A percentile compares a stretch with the other conserved stretches of the same genome.
Evolutionary conservation across 768 basidiomycete genomes (phyloP).

Genomic region (Suillus bovinus): DNA sequence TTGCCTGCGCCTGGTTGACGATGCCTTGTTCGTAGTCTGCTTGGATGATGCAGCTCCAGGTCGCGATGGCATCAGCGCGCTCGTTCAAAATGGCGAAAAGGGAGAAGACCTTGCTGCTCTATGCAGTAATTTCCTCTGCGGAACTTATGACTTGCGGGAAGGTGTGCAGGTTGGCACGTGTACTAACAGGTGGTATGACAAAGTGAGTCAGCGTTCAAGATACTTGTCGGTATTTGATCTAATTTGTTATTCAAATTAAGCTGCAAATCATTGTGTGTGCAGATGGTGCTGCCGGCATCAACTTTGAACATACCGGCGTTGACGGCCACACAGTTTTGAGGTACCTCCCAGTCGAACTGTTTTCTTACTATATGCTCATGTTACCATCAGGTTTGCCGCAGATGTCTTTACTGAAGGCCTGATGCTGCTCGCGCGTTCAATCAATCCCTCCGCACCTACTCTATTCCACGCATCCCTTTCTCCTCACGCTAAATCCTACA

Average conservation of each 20-base stretch:
- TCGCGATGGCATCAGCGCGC: slow-evolving; percentile 18
- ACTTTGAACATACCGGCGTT: slow-evolving; percentile 98
- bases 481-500: slow-evolving; percentile 76
- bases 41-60: slow-evolving; percentile 72
- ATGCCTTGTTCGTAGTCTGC: slow-evolving; percentile 90
- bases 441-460: slow-evolving; percentile 93
- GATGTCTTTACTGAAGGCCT: slow-evolving; percentile 97
- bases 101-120: slow-evolving; percentile 73
- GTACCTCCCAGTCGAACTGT: slow-evolving; percentile 30
- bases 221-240: neutral
- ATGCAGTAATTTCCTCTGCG: slow-evolving; percentile 91
- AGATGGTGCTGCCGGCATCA: slow-evolving; percentile 94
- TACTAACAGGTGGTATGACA: slow-evolving; percentile 95
- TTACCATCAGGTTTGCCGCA: slow-evolving; percentile 63
- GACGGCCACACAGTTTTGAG: slow-evolving; percentile 95
- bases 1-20: slow-evolving; percentile 84
- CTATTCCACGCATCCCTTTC: slow-evolving; percentile 90
- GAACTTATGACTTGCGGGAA: slow-evolving; percentile 77
- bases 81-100: slow-evolving; percentile 20
- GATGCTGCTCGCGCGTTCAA: slow-evolving; percentile 94
- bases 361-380: slow-evolving; percentile 4
- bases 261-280: slow-evolving; percentile 96
- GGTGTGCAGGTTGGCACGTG: slow-evolving; percentile 96
- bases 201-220: slow-evolving; percentile 43
- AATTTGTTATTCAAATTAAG: slow-evolving; percentile 35